Evolutionary conservation across 345 rosid genomes (phyloP).

Genomic region (Erodium maritimum): DNA sequence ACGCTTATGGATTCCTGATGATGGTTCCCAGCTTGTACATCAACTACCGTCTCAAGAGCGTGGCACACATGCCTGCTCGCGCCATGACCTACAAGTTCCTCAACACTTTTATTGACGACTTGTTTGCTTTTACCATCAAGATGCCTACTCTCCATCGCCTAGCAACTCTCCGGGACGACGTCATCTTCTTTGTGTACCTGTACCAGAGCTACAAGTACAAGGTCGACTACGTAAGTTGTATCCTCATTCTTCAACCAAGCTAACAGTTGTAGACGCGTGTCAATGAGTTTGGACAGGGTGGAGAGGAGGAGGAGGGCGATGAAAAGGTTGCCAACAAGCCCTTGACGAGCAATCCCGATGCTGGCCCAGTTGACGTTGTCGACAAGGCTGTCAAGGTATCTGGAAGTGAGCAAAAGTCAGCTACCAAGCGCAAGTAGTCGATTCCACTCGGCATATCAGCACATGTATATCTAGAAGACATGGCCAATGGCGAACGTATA

Average conservation of each 20-base stretch:
- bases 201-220: constrained; percentile 80
- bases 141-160: constrained; percentile 82
- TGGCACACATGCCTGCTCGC: constrained; percentile 84
- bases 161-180: constrained; percentile 72
- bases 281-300: constrained; percentile 75
- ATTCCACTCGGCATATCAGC: too few species aligned
- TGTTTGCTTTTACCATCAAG: constrained; percentile 77
- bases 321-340: too few species aligned
- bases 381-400: too few species aligned
- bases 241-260: too few species aligned
- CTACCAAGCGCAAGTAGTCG: too few species aligned
- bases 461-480: too few species aligned
- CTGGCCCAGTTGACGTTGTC: too few species aligned
- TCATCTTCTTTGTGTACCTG: constrained; percentile 57
- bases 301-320: constrained; percentile 73
- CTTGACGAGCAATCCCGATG: too few species aligned
- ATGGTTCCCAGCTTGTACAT: constrained; percentile 86
- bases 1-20: constrained; percentile 86
- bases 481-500: too few species aligned
- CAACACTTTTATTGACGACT: constrained; percentile 77
- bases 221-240: too few species aligned
- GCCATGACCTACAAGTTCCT: constrained; percentile 92
- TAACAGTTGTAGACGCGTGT: constrained; percentile 53
- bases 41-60: constrained; percentile 70
- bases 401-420: too few species aligned